Conservation (phyloP, 2,329 filamentous ascomycete genomes). For the Coniochaeta sp. region DNA sequence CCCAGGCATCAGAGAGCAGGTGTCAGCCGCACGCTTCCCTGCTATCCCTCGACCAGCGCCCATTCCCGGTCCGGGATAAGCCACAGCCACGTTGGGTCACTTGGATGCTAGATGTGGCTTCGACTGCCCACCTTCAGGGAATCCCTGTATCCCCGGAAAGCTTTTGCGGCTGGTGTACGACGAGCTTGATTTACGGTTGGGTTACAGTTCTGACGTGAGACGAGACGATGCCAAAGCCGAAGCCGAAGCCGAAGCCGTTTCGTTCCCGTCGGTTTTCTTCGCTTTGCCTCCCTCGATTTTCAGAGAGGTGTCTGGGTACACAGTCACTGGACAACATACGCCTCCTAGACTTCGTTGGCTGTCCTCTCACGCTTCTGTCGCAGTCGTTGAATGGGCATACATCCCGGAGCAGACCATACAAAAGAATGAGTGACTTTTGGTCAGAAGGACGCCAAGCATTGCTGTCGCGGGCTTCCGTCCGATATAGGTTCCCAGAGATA, state of each 20-base stretch:
- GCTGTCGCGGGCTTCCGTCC: too few species aligned
- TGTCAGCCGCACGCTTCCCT: not conserved
- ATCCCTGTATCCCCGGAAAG: not conserved
- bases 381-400: too few species aligned
- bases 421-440: too few species aligned
- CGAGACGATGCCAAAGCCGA: not conserved
- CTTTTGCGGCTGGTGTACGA: not conserved
- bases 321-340: too few species aligned
- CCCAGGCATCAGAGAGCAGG: too few species aligned
- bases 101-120: not conserved
- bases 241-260: not conserved
- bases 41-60: not conserved
- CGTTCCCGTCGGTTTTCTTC: not conserved
- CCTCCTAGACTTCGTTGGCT: too few species aligned
- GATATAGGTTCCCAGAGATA: too few species aligned
- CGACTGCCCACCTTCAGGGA: not conserved
- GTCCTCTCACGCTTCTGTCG: not conserved
- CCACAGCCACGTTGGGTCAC: not conserved
- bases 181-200: not conserved
- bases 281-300: not conserved
- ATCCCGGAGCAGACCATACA: too few species aligned
- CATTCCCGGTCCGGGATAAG: not conserved
- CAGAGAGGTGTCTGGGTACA: too few species aligned
- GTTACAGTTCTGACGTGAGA: not conserved
- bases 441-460: too few species aligned